Percentiles rank a stretch among this genome's conserved stretches.
Conservation (phyloP, 768 basidiomycete species). For the Mrakia gelida region DNA sequence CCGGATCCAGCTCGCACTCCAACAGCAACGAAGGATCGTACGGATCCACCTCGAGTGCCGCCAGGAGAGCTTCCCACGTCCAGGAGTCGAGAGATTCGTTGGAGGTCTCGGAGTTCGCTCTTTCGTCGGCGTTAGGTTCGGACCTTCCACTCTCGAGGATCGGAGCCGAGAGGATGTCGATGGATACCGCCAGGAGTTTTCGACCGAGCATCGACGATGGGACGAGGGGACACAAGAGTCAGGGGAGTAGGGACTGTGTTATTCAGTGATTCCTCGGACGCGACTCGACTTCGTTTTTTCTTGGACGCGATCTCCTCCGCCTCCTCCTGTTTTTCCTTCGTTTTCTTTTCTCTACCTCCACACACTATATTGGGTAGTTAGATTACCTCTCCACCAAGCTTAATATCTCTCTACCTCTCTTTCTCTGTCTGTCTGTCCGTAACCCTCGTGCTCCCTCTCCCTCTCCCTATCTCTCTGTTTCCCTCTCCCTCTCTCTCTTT, state of each 20-base stretch:
- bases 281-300: too few species aligned
- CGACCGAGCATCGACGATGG: neutral
- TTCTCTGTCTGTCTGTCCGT: too few species aligned
- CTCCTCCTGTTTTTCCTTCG: neutral
- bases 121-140: neutral
- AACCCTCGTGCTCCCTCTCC: too few species aligned
- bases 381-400: too few species aligned
- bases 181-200: neutral
- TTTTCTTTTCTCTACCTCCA: neutral
- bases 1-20: slow-evolving; percentile 10
- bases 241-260: slow-evolving; percentile 25
- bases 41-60: neutral
- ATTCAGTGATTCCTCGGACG: neutral
- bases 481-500: neutral
- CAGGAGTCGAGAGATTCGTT: neutral
- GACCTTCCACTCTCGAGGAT: neutral
- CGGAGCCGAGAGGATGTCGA: neutral
- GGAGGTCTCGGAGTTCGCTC: neutral
- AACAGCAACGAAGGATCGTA: neutral
- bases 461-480: neutral
- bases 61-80: neutral
- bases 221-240: neutral
- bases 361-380: too few species aligned
- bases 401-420: too few species aligned
- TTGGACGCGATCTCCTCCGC: neutral